Conservation (phyloP, 352 stramenopile genomes). For the Phytopythium boreale region DNA sequence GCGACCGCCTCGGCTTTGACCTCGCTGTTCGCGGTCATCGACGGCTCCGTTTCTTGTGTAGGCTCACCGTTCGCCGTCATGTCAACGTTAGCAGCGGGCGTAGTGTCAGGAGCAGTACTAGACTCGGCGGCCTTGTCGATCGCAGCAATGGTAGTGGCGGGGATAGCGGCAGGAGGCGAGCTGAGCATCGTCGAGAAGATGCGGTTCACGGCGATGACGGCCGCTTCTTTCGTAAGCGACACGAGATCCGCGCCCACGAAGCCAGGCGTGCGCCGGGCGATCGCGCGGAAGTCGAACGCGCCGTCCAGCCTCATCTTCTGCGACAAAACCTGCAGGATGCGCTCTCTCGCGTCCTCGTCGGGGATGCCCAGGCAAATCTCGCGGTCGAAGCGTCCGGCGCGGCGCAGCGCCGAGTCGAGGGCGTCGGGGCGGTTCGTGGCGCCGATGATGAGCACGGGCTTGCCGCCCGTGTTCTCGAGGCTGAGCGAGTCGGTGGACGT, state of each 20-base stretch:
- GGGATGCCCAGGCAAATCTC: conserved; percentile 98
- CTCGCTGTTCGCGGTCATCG: conserved; percentile 1
- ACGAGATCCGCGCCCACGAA: conserved; percentile 98
- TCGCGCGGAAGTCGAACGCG: conserved; percentile 92
- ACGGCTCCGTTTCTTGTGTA: neutral
- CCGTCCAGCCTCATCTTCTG: conserved; percentile 92
- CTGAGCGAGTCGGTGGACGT: conserved; percentile 91
- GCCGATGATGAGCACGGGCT: conserved; percentile 96
- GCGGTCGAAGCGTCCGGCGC: conserved; percentile 97
- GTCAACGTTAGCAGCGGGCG: conserved; percentile 4
- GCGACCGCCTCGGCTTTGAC: conserved; percentile 12
- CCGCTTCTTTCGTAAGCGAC: conserved; percentile 98
- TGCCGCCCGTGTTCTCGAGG: conserved; percentile 84
- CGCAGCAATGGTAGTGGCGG: neutral
- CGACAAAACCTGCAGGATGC: conserved; percentile 95
- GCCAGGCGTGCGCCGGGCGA: conserved; percentile 93
- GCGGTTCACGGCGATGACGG: conserved; percentile 96
- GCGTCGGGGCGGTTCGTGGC: conserved; percentile 97
- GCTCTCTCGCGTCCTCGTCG: conserved; percentile 91
- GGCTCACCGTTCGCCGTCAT: neutral
- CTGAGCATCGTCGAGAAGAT: conserved; percentile 92
- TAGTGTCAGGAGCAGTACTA: conserved; percentile 4
- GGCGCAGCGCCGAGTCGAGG: conserved; percentile 94
- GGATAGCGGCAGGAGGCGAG: conserved; percentile 7
- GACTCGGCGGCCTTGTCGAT: conserved; percentile 7